phyloP scores from a whole-genome alignment of 1,284 basidiomycete species.

The Tausonia pullulans region DNA sequence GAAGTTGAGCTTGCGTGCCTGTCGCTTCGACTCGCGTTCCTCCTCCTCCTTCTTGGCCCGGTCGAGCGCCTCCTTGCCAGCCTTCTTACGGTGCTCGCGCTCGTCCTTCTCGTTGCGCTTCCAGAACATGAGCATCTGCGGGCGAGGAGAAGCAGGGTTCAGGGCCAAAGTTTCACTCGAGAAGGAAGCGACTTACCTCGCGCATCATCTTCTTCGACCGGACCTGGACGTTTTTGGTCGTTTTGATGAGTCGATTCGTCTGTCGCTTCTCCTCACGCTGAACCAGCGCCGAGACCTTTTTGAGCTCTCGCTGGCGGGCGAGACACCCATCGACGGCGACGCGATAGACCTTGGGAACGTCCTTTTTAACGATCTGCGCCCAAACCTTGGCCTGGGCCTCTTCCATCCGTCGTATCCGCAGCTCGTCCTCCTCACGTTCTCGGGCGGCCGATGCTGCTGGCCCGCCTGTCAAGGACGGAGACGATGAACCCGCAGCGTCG shows the following conservation, averaged over 20 bases:
- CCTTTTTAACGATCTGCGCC: conserved; percentile 68
- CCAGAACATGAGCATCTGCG: conserved; percentile 88
- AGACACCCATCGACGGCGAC: conserved; percentile 30
- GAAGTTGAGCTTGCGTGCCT: conserved; percentile 96
- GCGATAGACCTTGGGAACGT: conserved; percentile 80
- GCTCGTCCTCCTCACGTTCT: neutral
- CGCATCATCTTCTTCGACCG: conserved; percentile 42
- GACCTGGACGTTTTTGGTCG: conserved; percentile 75
- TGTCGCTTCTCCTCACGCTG: conserved; percentile 72
- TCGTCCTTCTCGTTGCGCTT: conserved; percentile 93
- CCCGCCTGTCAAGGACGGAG: conserved; percentile 49
- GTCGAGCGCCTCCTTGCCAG: conserved; percentile 87
- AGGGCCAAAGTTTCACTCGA: neutral
- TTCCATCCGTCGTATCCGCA: conserved; percentile 40
- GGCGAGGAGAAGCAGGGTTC: neutral
- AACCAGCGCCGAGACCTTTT: conserved; percentile 63
- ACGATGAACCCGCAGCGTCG: neutral
- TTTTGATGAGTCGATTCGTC: conserved; percentile 66
- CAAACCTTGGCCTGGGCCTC: conserved; percentile 77
- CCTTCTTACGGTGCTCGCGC: conserved; percentile 80
- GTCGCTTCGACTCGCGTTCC: conserved; percentile 85
- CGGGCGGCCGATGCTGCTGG: conserved; percentile 39
- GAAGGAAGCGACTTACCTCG: conserved; percentile 23
- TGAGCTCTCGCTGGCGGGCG: conserved; percentile 41
- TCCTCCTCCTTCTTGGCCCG: conserved; percentile 90